Conservation (phyloP, 2,329 filamentous ascomycete species). For the Colletotrichum echinochloae region DNA sequence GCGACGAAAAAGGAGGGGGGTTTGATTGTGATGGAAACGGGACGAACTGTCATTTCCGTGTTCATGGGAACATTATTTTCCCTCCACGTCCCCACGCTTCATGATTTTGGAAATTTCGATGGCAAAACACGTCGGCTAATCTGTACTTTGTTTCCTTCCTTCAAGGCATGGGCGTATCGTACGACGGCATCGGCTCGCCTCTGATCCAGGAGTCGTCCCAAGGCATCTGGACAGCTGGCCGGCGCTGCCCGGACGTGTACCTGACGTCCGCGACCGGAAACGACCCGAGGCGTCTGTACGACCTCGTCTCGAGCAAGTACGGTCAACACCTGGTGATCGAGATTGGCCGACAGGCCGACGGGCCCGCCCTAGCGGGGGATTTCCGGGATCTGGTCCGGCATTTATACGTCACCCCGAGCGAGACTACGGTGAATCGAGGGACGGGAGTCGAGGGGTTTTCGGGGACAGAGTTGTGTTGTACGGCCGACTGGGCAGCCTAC, state of each 20-base stretch:
- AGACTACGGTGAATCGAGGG: conserved; percentile 17
- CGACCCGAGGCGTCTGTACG: conserved; percentile 48
- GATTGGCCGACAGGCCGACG: conserved; percentile 34
- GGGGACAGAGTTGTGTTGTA: conserved; percentile 42
- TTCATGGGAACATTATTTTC: background rate
- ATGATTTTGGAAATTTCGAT: background rate
- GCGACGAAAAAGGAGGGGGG: background rate
- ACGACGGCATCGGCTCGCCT: conserved; percentile 51
- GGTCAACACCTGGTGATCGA: conserved; percentile 49
- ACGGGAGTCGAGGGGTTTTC: conserved; percentile 16
- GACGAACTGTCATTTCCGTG: background rate
- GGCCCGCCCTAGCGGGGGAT: conserved; percentile 7
- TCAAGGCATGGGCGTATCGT: conserved; percentile 55
- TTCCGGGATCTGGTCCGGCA: conserved; percentile 20
- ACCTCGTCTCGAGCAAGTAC: conserved; percentile 45
- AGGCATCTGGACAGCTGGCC: conserved; percentile 54
- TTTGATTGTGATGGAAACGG: background rate
- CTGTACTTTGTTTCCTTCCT: conserved; percentile 32
- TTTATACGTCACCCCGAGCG: conserved; percentile 33
- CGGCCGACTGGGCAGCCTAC: conserved; percentile 47
- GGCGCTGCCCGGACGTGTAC: conserved; percentile 53
- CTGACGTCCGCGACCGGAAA: conserved; percentile 40
- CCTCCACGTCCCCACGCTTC: conserved; percentile 9
- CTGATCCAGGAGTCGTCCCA: conserved; percentile 49
- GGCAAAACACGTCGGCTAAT: conserved; percentile 16